phyloP scores from a whole-genome alignment of 805 yeast species.

The Nakazawaea holstii region DNA sequence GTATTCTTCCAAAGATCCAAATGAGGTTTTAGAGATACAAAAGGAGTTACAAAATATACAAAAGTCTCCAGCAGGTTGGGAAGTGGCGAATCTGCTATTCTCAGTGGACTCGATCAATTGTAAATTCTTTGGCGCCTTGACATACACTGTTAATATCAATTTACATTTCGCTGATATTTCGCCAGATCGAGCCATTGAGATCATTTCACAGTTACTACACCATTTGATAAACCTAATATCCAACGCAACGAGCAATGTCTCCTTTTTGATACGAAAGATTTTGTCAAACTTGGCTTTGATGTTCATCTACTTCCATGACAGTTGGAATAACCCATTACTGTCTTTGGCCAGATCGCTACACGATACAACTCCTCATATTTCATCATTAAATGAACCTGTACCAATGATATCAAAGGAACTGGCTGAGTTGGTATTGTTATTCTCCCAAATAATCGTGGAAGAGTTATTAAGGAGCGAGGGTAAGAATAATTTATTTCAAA shows the following conservation, averaged over 20 bases:
- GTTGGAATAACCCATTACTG: constrained; percentile 37
- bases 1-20: constrained; percentile 35
- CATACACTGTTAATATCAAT: constrained; percentile 61
- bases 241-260: constrained; percentile 15
- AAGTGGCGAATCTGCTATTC: constrained; percentile 51
- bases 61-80: constrained; percentile 47
- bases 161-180: constrained; percentile 9
- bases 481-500: constrained; percentile 28
- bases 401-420: neutral
- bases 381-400: neutral
- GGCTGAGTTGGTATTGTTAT: constrained; percentile 20
- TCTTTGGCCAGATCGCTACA: constrained; percentile 17
- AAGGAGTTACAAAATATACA: constrained; percentile 53
- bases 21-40: constrained; percentile 41
- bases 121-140: constrained; percentile 77
- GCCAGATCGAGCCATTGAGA: neutral
- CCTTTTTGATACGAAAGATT: constrained; percentile 52
- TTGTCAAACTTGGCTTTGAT: constrained; percentile 48
- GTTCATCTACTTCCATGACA: constrained; percentile 31
- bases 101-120: constrained; percentile 35
- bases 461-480: constrained; percentile 38
- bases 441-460: constrained; percentile 45
- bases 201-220: constrained; percentile 12
- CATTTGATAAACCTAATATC: constrained; percentile 9
- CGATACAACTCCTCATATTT: neutral